Evolutionary conservation across 192 early-diverging fungal genomes (phyloP).

Genomic region (Coemansia sp.): DNA sequence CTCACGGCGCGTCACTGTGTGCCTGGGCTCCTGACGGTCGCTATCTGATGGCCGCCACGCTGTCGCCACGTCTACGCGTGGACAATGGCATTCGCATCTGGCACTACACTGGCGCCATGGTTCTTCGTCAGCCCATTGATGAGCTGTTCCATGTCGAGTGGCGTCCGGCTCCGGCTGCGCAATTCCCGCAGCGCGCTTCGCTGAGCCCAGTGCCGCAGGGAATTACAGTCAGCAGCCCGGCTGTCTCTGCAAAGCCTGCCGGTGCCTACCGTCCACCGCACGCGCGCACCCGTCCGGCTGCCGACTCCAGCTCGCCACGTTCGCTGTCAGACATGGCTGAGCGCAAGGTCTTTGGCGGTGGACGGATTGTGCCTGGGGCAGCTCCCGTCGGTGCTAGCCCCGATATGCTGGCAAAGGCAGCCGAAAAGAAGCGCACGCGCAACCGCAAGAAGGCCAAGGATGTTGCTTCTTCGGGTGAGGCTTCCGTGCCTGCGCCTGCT

Average conservation of each 20-base stretch:
- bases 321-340: constrained; percentile 45
- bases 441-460: constrained; percentile 73
- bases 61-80: constrained; percentile 91
- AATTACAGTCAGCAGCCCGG: constrained; percentile 48
- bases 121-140: constrained; percentile 70
- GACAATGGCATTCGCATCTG: constrained; percentile 97
- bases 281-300: constrained; percentile 50
- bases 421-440: constrained; percentile 70
- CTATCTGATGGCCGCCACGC: constrained; percentile 87
- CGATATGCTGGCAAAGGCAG: constrained; percentile 11
- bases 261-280: constrained; percentile 75
- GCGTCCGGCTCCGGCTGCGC: constrained; percentile 61
- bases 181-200: constrained; percentile 74
- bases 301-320: constrained; percentile 27
- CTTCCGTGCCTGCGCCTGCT: constrained; percentile 4
- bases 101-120: constrained; percentile 88
- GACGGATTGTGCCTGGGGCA: constrained; percentile 26
- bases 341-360: constrained; percentile 14
- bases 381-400: constrained; percentile 35
- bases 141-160: constrained; percentile 86
- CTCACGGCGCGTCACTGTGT: constrained; percentile 78
- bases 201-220: constrained; percentile 71
- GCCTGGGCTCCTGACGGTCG: constrained; percentile 93
- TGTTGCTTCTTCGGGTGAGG: constrained; percentile 20
- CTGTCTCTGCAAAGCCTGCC: constrained; percentile 40